These are phyloP conservation scores for Ceratobasidium sp. DNA, from an alignment of 1,284 basidiomycete genomes.

Conservation along the genomic window DNA sequence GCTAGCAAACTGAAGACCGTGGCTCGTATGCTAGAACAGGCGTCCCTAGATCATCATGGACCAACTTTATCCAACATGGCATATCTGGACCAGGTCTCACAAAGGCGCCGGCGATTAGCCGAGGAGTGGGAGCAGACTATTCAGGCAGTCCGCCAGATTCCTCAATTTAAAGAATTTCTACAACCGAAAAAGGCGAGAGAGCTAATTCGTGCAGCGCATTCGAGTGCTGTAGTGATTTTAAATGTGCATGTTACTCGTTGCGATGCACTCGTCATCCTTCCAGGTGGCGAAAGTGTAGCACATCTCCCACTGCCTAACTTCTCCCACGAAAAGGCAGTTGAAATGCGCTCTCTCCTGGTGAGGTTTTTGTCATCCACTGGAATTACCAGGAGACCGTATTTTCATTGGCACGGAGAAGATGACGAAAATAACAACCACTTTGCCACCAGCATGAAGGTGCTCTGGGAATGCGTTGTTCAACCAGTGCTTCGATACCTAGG, in stretches of 20 bases:
- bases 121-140: background rate
- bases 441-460: background rate
- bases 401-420: background rate
- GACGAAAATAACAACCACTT: background rate
- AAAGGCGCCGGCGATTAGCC: background rate
- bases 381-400: background rate
- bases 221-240: background rate
- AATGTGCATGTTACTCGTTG: conserved; percentile 3
- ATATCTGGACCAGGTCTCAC: background rate
- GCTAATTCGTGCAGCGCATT: background rate
- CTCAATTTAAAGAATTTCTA: conserved; percentile 7
- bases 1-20: background rate
- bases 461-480: conserved; percentile 16
- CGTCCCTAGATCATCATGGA: background rate
- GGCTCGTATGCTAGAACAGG: background rate
- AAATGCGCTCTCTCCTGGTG: background rate
- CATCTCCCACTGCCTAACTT: background rate
- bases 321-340: background rate
- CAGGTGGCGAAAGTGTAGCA: background rate
- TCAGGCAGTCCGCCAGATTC: background rate
- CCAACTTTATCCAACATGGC: background rate
- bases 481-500: conserved; percentile 11
- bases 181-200: background rate
- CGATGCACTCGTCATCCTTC: background rate
- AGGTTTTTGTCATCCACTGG: background rate